These are phyloP conservation scores for Cystofilobasidium ferigula DNA, from an alignment of 768 basidiomycete species.

Conservation along the genomic window DNA sequence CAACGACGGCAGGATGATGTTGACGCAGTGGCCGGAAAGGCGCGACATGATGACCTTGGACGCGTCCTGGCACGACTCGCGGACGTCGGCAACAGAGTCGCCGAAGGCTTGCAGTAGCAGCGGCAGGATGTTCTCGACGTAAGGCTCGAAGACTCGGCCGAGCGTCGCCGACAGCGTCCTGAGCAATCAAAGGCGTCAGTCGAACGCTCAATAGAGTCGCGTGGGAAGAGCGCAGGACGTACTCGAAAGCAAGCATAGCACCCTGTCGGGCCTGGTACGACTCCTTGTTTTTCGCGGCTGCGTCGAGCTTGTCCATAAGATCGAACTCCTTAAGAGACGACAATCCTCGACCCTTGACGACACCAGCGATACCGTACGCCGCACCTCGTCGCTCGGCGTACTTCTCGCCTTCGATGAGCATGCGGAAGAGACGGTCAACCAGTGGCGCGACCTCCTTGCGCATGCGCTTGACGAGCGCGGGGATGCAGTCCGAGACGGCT, in stretches of 20 bases:
- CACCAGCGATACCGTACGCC: conserved; percentile 87
- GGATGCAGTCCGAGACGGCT: conserved; percentile 89
- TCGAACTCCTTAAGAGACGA: conserved; percentile 72
- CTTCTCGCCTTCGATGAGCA: conserved; percentile 65
- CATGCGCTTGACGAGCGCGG: conserved; percentile 69
- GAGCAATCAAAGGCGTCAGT: background rate
- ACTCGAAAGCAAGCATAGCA: conserved; percentile 84
- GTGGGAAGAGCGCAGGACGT: conserved; percentile 1
- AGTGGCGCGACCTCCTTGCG: conserved; percentile 51
- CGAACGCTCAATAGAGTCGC: background rate
- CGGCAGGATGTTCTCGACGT: conserved; percentile 59
- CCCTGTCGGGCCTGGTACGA: conserved; percentile 78
- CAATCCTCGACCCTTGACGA: conserved; percentile 82
- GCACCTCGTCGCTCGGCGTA: conserved; percentile 94
- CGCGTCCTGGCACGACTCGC: conserved; percentile 86
- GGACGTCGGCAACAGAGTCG: conserved; percentile 71
- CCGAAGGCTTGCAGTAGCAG: conserved; percentile 75
- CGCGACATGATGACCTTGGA: conserved; percentile 89
- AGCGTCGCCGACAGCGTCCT: conserved; percentile 68
- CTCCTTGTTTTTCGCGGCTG: conserved; percentile 80
- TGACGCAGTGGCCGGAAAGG: conserved; percentile 66
- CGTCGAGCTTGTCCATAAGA: conserved; percentile 59
- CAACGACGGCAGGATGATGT: conserved; percentile 80
- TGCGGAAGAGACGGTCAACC: conserved; percentile 64
- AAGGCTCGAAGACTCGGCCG: conserved; percentile 62